A percentile compares a stretch with the other conserved stretches of the same genome.
Conservation (phyloP, 2,329 filamentous ascomycete species). For the Claviceps pazoutovae region DNA sequence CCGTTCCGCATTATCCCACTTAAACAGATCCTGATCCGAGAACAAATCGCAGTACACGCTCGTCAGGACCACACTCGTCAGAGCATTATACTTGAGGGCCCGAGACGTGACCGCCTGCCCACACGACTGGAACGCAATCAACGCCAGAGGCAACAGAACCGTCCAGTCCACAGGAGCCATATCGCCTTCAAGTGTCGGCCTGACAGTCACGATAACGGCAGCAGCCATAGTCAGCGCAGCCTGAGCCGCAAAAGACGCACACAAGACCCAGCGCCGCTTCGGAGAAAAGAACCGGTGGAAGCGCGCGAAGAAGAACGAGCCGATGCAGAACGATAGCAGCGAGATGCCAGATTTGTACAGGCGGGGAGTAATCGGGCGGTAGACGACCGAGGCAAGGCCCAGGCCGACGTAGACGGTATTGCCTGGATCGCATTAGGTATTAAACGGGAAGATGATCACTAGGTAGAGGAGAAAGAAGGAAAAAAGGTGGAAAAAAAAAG, state of each 20-base stretch:
- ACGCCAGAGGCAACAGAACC: conserved; percentile 50
- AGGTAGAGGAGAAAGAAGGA: neutral
- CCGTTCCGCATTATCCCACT: conserved; percentile 30
- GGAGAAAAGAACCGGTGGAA: conserved; percentile 52
- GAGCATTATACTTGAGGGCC: conserved; percentile 51
- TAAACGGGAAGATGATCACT: neutral
- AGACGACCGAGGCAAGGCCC: conserved; percentile 45
- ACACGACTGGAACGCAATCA: conserved; percentile 64
- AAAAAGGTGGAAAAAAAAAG: neutral
- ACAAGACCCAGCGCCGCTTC: conserved; percentile 50
- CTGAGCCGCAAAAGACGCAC: conserved; percentile 42
- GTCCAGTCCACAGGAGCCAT: conserved; percentile 37
- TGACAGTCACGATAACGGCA: conserved; percentile 38
- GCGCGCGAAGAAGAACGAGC: conserved; percentile 56
- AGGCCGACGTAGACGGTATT: conserved; percentile 72
- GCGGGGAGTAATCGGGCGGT: conserved; percentile 14
- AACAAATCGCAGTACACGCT: conserved; percentile 74
- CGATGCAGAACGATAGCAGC: conserved; percentile 55
- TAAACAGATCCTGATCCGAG: conserved; percentile 42
- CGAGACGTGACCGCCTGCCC: conserved; percentile 66
- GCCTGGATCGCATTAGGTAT: conserved; percentile 22
- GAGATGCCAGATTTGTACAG: conserved; percentile 52
- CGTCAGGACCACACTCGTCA: conserved; percentile 69
- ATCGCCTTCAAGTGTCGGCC: conserved; percentile 21
- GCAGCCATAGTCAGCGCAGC: conserved; percentile 34